Base-by-base conservation (phyloP, 306 rosid species). In the Ochetophila trinervis region DNA sequence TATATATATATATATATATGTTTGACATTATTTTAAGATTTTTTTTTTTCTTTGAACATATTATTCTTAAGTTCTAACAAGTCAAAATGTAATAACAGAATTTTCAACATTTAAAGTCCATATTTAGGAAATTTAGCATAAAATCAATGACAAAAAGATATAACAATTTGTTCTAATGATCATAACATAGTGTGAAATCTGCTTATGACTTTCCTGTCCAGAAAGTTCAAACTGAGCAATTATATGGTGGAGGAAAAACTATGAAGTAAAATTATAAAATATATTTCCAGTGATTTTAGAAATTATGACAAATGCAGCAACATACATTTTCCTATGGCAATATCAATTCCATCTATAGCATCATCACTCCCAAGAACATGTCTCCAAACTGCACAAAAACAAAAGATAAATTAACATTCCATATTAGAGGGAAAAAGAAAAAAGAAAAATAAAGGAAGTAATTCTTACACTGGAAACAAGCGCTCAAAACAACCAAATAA, bases 291-390 rank as follows among this genome's bases (percentile, higher is more conserved):
- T 5, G 53, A 62, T 17, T 37, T 51, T 22, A 62, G 59, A 48
- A 71, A 62, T 72, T 56, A 64, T 48, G 35, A 67, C 60, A 62
- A 56, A 74, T 37, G 36, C 50, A 52, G 76, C 15, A 50, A 51
- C 21, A 47, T 93, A 90, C 99, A 94, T 90, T 94, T 90, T 83
- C 97, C 99, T 66, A 88, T 68, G 32, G 88, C 97, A 75, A 94
- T 83, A 78, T 87, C 96, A 30, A 87, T 73, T 73, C 87, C 91
- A 61, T 90, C 79, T 24, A 90, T 62, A 35, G 73, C 81, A 68
- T 94, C 99, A 22, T 67, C 80, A 71, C 82, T 64, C 66, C 91
- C 99, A 53, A 94, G 86, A 71, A 86, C 82, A 69, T 79, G 97
- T 84, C 99, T 88, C 97, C 99, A 94, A 83, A 88, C 99, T 94